Evolutionary conservation across 1,284 basidiomycete genomes (phyloP), one percentile per base, ranked within the genome.

Genomic region (Rhodotorula sp.): DNA sequence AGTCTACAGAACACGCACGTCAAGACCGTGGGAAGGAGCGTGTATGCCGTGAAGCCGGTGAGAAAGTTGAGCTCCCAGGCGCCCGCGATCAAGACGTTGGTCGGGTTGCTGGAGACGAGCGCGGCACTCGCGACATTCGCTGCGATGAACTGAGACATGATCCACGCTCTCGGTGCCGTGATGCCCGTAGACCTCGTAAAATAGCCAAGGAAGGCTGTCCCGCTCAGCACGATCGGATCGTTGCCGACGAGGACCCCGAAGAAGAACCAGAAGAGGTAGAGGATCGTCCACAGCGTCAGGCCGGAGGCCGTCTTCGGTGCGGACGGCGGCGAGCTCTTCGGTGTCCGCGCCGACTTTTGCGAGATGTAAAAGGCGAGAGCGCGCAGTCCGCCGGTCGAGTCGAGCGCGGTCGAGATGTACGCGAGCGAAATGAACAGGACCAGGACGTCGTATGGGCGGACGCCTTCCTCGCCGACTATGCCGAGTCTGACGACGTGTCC

Each of bases 351-450:
- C 22, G 91, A 88, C 78, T 85, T 88, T 70, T 88, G 87, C 67
- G 89, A 89, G 70, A 96, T 92, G 84, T 87, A 89, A 80, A 92
- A 92, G 0, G 94, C 94, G 2, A 94, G 86, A 58, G 89, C 90
- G 56, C 90, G 87, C 8, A 98, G 84, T 19, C 95, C 83, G 2
- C 95, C 94, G 0, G 92, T 94, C 13, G 89, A 86, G 78, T 99
- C 94, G 49, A 98, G 85, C 0, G 92, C 92, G 60, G 97, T 90
- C 6, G 94, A 89, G 82, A 98, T 90, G 82, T 98, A 99, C 0
- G 94, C 94, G 64, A 98, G 84, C 2, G 90, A 91, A 74, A 93
- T 87, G 82, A 98, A 97, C 7, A 98, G 83, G 36, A 92, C 90
- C 80, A 98, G 86, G 70, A 98, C 93, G 79, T 96, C 92, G 77